Evolutionary conservation across 163 green algal species (phyloP).

Genomic region (Chloromonas sp.): DNA sequence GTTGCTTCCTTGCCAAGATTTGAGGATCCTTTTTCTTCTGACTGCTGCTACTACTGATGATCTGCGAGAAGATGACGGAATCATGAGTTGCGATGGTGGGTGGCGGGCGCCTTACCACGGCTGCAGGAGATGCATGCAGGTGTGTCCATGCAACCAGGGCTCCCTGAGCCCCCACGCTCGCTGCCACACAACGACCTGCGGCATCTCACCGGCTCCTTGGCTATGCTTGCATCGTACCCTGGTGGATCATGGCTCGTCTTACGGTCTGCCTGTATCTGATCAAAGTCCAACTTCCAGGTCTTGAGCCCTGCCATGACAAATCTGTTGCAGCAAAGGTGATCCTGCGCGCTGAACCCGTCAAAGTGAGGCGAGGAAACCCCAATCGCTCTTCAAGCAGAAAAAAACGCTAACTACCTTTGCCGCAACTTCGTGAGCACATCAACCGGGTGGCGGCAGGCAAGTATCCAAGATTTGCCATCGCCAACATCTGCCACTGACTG

Average conservation of each 20-base stretch:
- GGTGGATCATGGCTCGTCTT: slow-evolving; percentile 20
- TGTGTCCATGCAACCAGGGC: background rate
- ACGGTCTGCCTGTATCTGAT: slow-evolving; percentile 15
- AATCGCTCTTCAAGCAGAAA: no score
- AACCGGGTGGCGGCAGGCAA: no score
- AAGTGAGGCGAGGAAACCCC: no score
- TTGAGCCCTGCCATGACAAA: slow-evolving; percentile 1
- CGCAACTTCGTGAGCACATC: no score
- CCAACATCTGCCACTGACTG: no score
- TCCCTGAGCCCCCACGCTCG: background rate
- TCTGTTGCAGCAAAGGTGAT: no score
- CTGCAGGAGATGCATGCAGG: background rate
- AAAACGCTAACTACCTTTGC: no score
- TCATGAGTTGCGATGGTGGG: no score
- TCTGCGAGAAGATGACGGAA: background rate
- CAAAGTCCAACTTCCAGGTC: slow-evolving; percentile 23
- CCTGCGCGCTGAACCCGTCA: no score
- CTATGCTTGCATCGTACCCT: slow-evolving; percentile 19
- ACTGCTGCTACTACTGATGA: background rate
- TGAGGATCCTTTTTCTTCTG: slow-evolving; percentile 16
- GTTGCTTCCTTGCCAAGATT: slow-evolving; percentile 20
- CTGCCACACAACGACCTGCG: background rate
- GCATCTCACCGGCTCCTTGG: slow-evolving; percentile 27
- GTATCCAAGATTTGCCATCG: no score
- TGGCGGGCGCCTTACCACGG: background rate